Percentiles rank a stretch among this genome's conserved stretches.
phyloP scores from a whole-genome alignment of 495 filamentous ascomycete species.

The Neurospora terricola region DNA sequence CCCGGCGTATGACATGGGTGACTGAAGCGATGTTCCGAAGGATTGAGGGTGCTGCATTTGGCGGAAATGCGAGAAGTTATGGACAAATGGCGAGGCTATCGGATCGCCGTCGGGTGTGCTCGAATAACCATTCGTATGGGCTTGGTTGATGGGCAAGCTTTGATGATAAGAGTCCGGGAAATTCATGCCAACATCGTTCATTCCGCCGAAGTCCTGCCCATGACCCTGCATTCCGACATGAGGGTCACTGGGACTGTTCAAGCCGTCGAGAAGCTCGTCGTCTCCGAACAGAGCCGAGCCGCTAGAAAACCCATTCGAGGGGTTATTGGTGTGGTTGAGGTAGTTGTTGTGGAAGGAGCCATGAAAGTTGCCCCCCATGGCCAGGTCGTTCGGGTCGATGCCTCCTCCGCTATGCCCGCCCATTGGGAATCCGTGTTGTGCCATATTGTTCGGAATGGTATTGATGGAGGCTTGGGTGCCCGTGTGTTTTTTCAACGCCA shows the following conservation, averaged over 20 bases:
- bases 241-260: constrained; percentile 38
- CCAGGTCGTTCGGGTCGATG: constrained; percentile 81
- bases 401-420: constrained; percentile 49
- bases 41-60: constrained; percentile 48
- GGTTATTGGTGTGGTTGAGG: constrained; percentile 23
- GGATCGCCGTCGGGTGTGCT: constrained; percentile 80
- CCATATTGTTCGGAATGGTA: constrained; percentile 18
- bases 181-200: constrained; percentile 39
- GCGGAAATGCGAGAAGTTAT: constrained; percentile 63
- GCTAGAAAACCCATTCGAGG: constrained; percentile 27
- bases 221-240: constrained; percentile 38
- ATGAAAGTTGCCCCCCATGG: constrained; percentile 45
- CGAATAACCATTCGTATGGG: constrained; percentile 65
- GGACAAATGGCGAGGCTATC: constrained; percentile 76
- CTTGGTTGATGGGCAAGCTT: constrained; percentile 37
- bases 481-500: neutral
- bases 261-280: constrained; percentile 54
- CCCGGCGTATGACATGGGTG: constrained; percentile 39
- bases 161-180: constrained; percentile 31
- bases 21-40: constrained; percentile 41
- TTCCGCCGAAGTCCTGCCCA: constrained; percentile 36
- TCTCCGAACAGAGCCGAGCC: constrained; percentile 48
- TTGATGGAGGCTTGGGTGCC: neutral
- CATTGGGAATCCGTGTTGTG: constrained; percentile 59
- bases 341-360: constrained; percentile 32